These are phyloP conservation scores for Marasmius oreades DNA, from an alignment of 1,284 basidiomycete genomes.

Conservation along the genomic window DNA sequence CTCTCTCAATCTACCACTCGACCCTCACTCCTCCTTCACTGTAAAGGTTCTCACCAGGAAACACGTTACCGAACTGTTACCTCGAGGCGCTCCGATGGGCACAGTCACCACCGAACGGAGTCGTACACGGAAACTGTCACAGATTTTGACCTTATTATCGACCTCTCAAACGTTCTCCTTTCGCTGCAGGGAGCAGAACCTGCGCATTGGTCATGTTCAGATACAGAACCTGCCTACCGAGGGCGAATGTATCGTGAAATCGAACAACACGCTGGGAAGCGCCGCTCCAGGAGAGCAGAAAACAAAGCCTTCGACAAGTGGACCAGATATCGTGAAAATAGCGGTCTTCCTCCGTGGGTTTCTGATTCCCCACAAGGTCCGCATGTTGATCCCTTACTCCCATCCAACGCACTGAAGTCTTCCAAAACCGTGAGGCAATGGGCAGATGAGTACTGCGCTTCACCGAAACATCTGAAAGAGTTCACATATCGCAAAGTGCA, in stretches of 20 bases:
- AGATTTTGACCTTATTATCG: slow-evolving; percentile 66
- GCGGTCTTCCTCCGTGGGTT: slow-evolving; percentile 43
- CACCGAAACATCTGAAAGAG: slow-evolving; percentile 59
- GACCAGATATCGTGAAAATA: slow-evolving; percentile 25
- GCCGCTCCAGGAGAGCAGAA: slow-evolving; percentile 27
- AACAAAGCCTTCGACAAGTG: slow-evolving; percentile 29
- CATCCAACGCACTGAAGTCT: slow-evolving; percentile 32
- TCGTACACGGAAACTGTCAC: slow-evolving; percentile 50
- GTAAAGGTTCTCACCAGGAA: slow-evolving; percentile 58
- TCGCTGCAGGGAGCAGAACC: slow-evolving; percentile 32
- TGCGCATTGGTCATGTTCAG: slow-evolving; percentile 48
- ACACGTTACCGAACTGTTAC: slow-evolving; percentile 47
- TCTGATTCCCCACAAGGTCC: slow-evolving; percentile 13
- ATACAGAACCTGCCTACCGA: slow-evolving; percentile 50
- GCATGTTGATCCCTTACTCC: slow-evolving; percentile 22
- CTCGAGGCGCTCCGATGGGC: slow-evolving; percentile 32
- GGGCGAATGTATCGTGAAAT: slow-evolving; percentile 52
- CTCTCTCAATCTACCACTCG: neutral
- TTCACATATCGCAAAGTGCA: slow-evolving; percentile 57
- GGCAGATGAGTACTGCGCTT: slow-evolving; percentile 69
- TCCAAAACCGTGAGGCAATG: slow-evolving; percentile 59
- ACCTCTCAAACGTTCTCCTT: slow-evolving; percentile 28
- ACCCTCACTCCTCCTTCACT: slow-evolving; percentile 32
- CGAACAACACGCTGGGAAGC: slow-evolving; percentile 30
- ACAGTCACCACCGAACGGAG: slow-evolving; percentile 33